Conservation (phyloP, 306 rosid genomes). For the Casuarina cunninghamiana region DNA sequence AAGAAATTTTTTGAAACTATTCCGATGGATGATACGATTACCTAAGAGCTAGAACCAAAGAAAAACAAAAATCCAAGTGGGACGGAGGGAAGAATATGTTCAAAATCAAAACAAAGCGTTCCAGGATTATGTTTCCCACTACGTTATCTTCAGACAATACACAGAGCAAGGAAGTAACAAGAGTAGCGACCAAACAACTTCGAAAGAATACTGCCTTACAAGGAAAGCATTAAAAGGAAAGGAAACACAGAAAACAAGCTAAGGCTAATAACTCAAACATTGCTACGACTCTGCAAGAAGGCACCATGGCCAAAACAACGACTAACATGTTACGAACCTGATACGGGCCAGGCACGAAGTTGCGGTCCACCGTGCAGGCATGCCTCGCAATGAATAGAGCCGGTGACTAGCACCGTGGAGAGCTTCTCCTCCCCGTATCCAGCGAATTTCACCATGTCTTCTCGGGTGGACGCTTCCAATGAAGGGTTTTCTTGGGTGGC, state of each 20-base stretch:
- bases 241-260: background rate
- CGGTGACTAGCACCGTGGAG: slow-evolving; percentile 85
- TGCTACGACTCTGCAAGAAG: background rate
- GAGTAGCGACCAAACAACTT: too few species aligned
- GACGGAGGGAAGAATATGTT: background rate
- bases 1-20: background rate
- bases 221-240: background rate
- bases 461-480: slow-evolving; percentile 48
- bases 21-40: background rate
- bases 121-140: background rate
- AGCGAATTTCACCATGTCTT: slow-evolving; percentile 64
- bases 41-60: background rate
- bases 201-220: background rate
- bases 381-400: slow-evolving; percentile 66
- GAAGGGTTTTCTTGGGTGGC: slow-evolving; percentile 21
- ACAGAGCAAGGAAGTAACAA: too few species aligned
- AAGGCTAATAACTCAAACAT: background rate
- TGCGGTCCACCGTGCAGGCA: slow-evolving; percentile 37
- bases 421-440: slow-evolving; percentile 95
- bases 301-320: background rate
- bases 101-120: background rate
- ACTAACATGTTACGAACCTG: slow-evolving; percentile 36
- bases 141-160: too few species aligned
- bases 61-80: background rate
- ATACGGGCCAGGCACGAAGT: slow-evolving; percentile 69